Percentiles rank a stretch among this genome's conserved stretches.
Evolutionary conservation across 1,284 basidiomycete genomes (phyloP).

Genomic region (Irpex sp.): DNA sequence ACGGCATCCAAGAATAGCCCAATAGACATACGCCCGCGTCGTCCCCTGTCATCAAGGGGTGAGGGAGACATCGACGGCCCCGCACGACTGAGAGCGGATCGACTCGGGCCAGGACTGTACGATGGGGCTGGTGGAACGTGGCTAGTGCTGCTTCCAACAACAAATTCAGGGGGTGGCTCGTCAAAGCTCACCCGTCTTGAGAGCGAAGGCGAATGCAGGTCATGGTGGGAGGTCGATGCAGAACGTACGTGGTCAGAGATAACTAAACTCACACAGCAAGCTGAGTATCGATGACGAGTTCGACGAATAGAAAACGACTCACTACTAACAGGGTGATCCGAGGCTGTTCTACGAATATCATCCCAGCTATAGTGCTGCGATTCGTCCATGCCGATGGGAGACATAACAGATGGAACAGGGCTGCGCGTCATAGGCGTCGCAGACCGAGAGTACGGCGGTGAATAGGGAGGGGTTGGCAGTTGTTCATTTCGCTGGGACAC

Average conservation of each 20-base stretch:
- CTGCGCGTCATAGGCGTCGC: conserved; percentile 19
- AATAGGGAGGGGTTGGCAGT: conserved; percentile 28
- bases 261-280: not conserved
- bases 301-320: not conserved
- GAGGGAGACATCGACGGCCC: not conserved
- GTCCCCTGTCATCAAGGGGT: conserved; percentile 25
- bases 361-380: conserved; percentile 19
- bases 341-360: conserved; percentile 18
- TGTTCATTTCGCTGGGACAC: conserved; percentile 24
- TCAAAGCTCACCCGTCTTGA: conserved; percentile 29
- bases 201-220: conserved; percentile 16
- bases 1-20: conserved; percentile 36
- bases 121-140: conserved; percentile 14
- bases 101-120: conserved; percentile 5
- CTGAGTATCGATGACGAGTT: not conserved
- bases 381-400: conserved; percentile 18
- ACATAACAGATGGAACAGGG: conserved; percentile 19
- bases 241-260: not conserved
- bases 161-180: conserved; percentile 21
- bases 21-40: conserved; percentile 34
- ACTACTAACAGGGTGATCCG: conserved; percentile 20
- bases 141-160: conserved; percentile 21
- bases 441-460: conserved; percentile 24
- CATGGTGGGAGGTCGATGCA: not conserved
- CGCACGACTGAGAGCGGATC: conserved; percentile 1